Percentiles rank a stretch among this genome's conserved stretches.
These are phyloP conservation scores for Begonia fuchsioides DNA, from an alignment of 306 rosid species.

Conservation along the genomic window DNA sequence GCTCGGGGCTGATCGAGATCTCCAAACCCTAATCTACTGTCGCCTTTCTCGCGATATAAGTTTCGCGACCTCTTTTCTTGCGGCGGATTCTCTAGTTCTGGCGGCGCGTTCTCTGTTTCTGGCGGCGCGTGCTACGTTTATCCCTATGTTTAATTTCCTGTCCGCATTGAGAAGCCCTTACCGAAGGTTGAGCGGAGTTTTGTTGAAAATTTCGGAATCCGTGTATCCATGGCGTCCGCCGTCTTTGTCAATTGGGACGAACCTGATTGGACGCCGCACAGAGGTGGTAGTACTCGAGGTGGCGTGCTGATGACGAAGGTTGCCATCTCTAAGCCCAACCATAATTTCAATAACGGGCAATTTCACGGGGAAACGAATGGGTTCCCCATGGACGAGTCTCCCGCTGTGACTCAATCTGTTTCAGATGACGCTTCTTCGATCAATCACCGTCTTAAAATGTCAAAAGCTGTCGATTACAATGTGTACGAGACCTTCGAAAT, in stretches of 20 bases:
- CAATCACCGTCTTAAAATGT: conserved; percentile 36
- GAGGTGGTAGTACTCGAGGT: conserved; percentile 43
- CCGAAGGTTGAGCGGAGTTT: conserved; percentile 47
- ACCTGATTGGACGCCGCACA: conserved; percentile 57
- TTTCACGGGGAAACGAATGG: conserved; percentile 20
- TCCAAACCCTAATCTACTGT: conserved; percentile 34
- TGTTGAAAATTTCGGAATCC: conserved; percentile 18
- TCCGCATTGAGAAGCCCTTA: conserved; percentile 30
- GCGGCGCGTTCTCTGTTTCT: too few relatives aligned
- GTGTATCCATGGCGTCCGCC: conserved; percentile 64
- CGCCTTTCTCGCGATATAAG: conserved; percentile 1
- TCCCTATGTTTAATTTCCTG: conserved; percentile 23
- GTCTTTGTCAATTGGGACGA: conserved; percentile 66
- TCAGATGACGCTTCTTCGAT: conserved; percentile 89
- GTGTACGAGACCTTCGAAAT: conserved; percentile 53
- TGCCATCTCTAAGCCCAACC: conserved; percentile 47
- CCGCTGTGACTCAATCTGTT: conserved; percentile 57
- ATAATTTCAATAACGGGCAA: conserved; percentile 29
- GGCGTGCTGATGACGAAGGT: conserved; percentile 63
- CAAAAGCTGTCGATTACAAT: conserved; percentile 14
- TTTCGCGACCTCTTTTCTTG: too few relatives aligned
- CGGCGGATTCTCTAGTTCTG: background rate
- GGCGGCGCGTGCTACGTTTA: conserved; percentile 22
- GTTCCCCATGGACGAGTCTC: conserved; percentile 24
- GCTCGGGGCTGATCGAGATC: conserved; percentile 51